Percentiles rank a stretch among this genome's conserved stretches.
Evolutionary conservation across 495 filamentous ascomycete genomes (phyloP).

Genomic region (Aeminium ludgeri): DNA sequence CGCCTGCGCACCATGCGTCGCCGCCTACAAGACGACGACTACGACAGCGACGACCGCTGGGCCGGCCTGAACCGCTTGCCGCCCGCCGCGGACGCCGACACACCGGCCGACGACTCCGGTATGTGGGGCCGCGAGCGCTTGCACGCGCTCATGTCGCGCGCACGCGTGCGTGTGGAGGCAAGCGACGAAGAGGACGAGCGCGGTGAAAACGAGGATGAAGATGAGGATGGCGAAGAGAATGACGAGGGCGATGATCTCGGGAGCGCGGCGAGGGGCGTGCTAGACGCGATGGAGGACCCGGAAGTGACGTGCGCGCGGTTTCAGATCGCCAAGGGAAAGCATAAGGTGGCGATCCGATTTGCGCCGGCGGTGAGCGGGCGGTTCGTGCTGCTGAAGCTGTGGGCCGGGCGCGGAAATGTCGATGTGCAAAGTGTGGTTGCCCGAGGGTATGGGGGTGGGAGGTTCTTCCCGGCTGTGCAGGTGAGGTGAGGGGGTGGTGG

Average conservation of each 20-base stretch:
- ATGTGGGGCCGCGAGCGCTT: no score
- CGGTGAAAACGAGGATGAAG: no score
- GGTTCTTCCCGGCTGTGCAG: conserved; percentile 47
- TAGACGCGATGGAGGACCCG: background rate
- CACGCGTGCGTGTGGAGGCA: no score
- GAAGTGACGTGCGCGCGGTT: conserved; percentile 7
- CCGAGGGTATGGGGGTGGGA: conserved; percentile 65
- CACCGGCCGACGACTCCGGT: no score
- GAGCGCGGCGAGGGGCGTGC: background rate
- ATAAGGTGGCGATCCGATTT: conserved; percentile 46
- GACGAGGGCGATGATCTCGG: background rate
- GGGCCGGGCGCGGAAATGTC: conserved; percentile 48
- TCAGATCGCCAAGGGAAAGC: conserved; percentile 4
- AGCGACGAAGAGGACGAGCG: background rate
- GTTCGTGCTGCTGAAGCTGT: conserved; percentile 72
- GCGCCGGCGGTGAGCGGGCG: conserved; percentile 66
- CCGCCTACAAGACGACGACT: conserved; percentile 10
- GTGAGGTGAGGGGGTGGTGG: background rate
- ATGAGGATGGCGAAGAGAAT: no score
- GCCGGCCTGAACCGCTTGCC: background rate
- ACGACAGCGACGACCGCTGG: conserved; percentile 5
- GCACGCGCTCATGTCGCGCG: no score
- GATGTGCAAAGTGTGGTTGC: conserved; percentile 72
- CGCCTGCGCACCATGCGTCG: conserved; percentile 8
- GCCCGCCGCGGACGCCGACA: background rate